Conservation (phyloP, 176 grass and related monocot species). For the Pharus latifolius region DNA sequence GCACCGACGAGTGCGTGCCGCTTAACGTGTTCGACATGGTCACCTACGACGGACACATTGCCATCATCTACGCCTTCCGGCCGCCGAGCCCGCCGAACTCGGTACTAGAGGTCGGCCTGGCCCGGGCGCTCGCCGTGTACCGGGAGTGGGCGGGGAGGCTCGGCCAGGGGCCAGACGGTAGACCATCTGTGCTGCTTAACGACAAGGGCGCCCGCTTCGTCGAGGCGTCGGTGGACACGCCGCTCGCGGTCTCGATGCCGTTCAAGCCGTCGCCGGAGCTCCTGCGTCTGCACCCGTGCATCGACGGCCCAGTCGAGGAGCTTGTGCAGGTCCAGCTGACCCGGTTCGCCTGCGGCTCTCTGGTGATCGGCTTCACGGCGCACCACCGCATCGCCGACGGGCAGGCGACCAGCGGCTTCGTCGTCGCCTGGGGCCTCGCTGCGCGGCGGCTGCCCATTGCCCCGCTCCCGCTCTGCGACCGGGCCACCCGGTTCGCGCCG, state of each 20-base stretch:
- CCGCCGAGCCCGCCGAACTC: slow-evolving; percentile 44
- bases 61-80: slow-evolving; percentile 65
- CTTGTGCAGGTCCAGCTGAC: slow-evolving; percentile 58
- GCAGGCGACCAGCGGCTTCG: slow-evolving; percentile 40
- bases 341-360: slow-evolving; percentile 52
- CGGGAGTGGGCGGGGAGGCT: slow-evolving; percentile 47
- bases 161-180: slow-evolving; percentile 10
- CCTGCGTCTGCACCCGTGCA: slow-evolving; percentile 35
- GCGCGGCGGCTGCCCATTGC: slow-evolving; percentile 4
- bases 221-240: slow-evolving; percentile 42
- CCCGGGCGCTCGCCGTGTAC: slow-evolving; percentile 29
- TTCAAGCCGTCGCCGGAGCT: slow-evolving; percentile 30
- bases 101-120: slow-evolving; percentile 28
- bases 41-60: slow-evolving; percentile 48
- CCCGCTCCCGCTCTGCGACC: slow-evolving; percentile 23
- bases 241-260: slow-evolving; percentile 21
- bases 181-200: slow-evolving; percentile 31
- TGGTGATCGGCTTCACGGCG: slow-evolving; percentile 24
- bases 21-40: slow-evolving; percentile 59
- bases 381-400: slow-evolving; percentile 56
- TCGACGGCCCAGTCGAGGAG: slow-evolving; percentile 26
- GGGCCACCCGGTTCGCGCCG: slow-evolving; percentile 20
- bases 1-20: slow-evolving; percentile 1
- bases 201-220: slow-evolving; percentile 40
- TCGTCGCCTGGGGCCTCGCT: slow-evolving; percentile 48